A percentile compares a stretch with the other conserved stretches of the same genome.
Conservation (phyloP, 352 stramenopile genomes). For the Chrysophaeum taylorii region DNA sequence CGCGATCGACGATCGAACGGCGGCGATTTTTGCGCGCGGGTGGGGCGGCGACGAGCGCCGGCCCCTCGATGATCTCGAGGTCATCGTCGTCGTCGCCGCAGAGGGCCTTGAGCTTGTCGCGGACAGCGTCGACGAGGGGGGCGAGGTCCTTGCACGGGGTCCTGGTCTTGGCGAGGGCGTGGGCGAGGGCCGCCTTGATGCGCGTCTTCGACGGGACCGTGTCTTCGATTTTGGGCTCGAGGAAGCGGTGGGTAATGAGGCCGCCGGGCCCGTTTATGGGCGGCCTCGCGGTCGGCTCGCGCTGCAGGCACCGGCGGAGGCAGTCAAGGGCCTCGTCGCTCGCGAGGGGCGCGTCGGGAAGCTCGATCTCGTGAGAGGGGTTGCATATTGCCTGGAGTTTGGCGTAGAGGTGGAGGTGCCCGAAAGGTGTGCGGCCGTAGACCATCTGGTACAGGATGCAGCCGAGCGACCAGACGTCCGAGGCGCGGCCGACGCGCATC, state of each 20-base stretch:
- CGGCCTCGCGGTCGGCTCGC: slow-evolving; percentile 57
- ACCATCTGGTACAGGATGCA: slow-evolving; percentile 96
- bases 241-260: slow-evolving; percentile 60
- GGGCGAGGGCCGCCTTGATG: neutral
- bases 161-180: neutral
- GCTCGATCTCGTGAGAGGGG: slow-evolving; percentile 71
- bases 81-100: neutral
- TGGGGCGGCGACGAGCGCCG: too few species aligned
- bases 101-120: neutral
- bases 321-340: slow-evolving; percentile 58
- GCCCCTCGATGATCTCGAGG: neutral
- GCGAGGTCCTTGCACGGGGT: neutral
- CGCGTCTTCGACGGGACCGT: neutral
- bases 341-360: slow-evolving; percentile 45
- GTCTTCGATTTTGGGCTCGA: neutral
- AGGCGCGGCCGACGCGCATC: slow-evolving; percentile 62
- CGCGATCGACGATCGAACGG: neutral
- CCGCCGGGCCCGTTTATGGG: slow-evolving; percentile 58
- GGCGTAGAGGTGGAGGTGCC: slow-evolving; percentile 79
- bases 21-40: neutral
- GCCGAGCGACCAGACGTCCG: slow-evolving; percentile 89
- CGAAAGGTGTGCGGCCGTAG: slow-evolving; percentile 86
- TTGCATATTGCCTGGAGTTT: slow-evolving; percentile 91
- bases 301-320: slow-evolving; percentile 61
- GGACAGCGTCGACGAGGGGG: neutral